A percentile compares a stretch with the other conserved stretches of the same genome.
These are phyloP conservation scores for Ustulina deusta DNA, from an alignment of 2,329 filamentous ascomycete genomes.

Conservation along the genomic window DNA sequence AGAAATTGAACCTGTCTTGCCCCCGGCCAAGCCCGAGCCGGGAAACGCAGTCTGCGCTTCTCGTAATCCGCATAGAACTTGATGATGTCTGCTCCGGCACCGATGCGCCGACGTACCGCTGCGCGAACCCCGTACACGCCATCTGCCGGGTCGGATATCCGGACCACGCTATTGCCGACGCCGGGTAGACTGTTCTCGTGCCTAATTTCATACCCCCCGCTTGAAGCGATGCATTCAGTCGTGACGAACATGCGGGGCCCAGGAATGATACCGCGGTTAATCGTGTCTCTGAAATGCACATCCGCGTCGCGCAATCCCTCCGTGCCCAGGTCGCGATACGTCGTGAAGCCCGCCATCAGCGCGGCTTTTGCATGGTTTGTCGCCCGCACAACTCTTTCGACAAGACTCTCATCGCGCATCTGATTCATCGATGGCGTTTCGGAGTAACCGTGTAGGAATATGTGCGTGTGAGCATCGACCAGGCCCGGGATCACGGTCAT, in stretches of 20 bases:
- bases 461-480: slow-evolving; percentile 67
- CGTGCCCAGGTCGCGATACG: slow-evolving; percentile 67
- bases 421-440: slow-evolving; percentile 55
- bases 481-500: slow-evolving; percentile 64
- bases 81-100: slow-evolving; percentile 62
- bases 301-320: slow-evolving; percentile 64
- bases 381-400: slow-evolving; percentile 67
- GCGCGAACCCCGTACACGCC: slow-evolving; percentile 59
- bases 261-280: slow-evolving; percentile 65
- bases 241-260: slow-evolving; percentile 68
- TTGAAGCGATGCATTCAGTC: slow-evolving; percentile 63
- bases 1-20: slow-evolving; percentile 52
- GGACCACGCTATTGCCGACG: slow-evolving; percentile 50
- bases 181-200: slow-evolving; percentile 57
- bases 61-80: slow-evolving; percentile 66
- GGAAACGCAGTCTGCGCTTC: slow-evolving; percentile 58
- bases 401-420: slow-evolving; percentile 68
- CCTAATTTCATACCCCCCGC: slow-evolving; percentile 62
- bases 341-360: slow-evolving; percentile 69
- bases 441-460: slow-evolving; percentile 65
- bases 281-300: slow-evolving; percentile 63
- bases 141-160: slow-evolving; percentile 60
- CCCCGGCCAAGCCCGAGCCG: slow-evolving; percentile 47
- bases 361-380: slow-evolving; percentile 65
- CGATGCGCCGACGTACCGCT: slow-evolving; percentile 61